These are phyloP conservation scores for Glycyrrhiza uralensis DNA, from an alignment of 306 rosid genomes.

Conservation along the genomic window DNA sequence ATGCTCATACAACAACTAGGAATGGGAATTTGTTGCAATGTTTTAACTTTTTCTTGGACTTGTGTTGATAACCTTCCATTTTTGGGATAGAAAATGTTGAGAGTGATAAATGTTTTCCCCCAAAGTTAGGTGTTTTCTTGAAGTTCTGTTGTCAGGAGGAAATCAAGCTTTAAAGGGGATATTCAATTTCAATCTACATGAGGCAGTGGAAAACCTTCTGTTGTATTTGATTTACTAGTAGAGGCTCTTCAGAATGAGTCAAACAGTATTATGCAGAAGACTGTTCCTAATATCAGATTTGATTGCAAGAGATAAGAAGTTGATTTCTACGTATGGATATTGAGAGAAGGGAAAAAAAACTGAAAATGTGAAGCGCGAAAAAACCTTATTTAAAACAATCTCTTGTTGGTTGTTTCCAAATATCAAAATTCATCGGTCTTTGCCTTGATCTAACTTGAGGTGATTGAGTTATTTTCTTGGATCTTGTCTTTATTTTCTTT, in stretches of 20 bases:
- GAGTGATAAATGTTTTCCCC: not conserved
- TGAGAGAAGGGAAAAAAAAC: not conserved
- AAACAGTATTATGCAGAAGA: not conserved
- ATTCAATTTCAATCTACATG: not conserved
- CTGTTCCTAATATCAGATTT: conserved; percentile 10
- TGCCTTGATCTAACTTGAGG: conserved; percentile 17
- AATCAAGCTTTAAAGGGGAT: not conserved
- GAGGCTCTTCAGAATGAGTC: not conserved
- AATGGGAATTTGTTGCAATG: not conserved
- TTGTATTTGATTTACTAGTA: not conserved
- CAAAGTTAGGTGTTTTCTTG: not conserved
- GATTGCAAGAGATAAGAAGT: not conserved
- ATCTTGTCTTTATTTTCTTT: conserved; percentile 12
- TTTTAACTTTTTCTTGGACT: conserved; percentile 12
- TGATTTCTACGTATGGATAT: not conserved
- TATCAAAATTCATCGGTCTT: not conserved
- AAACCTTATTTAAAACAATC: not conserved
- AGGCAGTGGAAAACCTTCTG: not conserved
- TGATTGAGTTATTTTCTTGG: not conserved
- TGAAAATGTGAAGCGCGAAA: not conserved
- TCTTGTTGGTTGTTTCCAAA: not conserved
- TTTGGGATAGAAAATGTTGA: not conserved
- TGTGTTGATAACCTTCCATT: not conserved
- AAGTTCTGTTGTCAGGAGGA: not conserved
- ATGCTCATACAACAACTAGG: not conserved